Conservation (phyloP, 2,329 filamentous ascomycete genomes). For the Ceratocystis cubensis region DNA sequence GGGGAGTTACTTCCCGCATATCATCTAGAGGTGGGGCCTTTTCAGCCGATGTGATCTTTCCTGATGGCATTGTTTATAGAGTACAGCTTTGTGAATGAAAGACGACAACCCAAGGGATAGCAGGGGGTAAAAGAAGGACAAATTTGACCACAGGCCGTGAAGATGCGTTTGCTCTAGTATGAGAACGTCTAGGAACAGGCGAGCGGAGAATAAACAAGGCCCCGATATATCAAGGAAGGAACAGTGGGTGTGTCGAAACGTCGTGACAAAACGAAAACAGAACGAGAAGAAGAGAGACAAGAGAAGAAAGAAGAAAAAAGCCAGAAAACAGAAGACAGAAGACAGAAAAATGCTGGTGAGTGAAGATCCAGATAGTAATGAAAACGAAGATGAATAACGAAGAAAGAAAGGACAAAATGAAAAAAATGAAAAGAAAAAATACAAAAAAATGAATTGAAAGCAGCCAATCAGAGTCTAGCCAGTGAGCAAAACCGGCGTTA, state of each 20-base stretch:
- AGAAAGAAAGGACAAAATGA: background rate
- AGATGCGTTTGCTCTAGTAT: too few relatives aligned
- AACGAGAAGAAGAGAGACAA: background rate
- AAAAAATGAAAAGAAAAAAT: background rate
- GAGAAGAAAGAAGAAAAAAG: background rate
- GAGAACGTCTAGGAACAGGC: too few relatives aligned
- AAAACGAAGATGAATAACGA: background rate
- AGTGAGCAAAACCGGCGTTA: background rate
- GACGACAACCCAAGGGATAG: background rate
- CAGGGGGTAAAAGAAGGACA: background rate
- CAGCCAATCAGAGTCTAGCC: background rate
- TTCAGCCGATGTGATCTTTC: background rate
- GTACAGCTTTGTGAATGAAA: background rate
- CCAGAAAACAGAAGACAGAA: background rate
- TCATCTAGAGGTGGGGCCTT: background rate
- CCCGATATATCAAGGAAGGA: too few relatives aligned
- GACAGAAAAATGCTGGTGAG: too few relatives aligned
- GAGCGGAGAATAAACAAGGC: too few relatives aligned
- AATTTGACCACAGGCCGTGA: background rate
- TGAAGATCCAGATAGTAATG: background rate
- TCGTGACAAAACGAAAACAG: background rate
- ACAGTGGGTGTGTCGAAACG: too few relatives aligned
- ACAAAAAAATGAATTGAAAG: background rate
- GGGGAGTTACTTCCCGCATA: background rate
- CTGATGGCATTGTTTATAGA: background rate